Evolutionary conservation across 1,139 yeast genomes (phyloP), one percentile per base, ranked within the genome.

Genomic region (Nematodospora anomalae): DNA sequence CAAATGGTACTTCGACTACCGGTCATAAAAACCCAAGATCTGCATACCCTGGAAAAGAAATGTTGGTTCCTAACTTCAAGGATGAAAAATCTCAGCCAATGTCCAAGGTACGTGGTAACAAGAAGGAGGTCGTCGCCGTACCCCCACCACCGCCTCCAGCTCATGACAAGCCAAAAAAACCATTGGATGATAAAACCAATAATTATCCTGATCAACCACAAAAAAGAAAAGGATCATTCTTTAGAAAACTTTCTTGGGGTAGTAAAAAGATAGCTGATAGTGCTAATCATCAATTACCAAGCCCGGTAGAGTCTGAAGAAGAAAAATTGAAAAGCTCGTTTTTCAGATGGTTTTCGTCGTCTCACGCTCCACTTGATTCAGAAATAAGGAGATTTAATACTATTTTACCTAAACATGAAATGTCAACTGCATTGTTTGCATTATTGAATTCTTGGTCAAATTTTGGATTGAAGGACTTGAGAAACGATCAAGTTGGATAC

Each of bases 361-460:
- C 58, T 6, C 33, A 43, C 24, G 36, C 48, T 22, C 33, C 46
- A 10, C 42, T 48, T 9, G 58, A 53, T 14, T 50, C 58, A 4
- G 74, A 67, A 22, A 60, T 68, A 31, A 67, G 53, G 45, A 62
- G 60, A 31, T 62, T 68, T 44, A 51, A 56, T 27, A 74, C 82
- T 2, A 66, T 72, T 23, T 60, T 76, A 41, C 71, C 75, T 13
- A 64, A 64, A 51, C 74, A 67, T 33, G 87, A 83, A 53, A 74
- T 83, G 72, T 71, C 75, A 36, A 75, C 79, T 27, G 88, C 88
- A 4, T 63, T 83, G 49, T 74, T 67, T 56, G 79, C 85, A 26
- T 70, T 83, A 42, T 64, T 83, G 49, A 67, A 61, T 35, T 79
- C 83, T 9, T 83, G 92, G 92, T 73, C 79, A 11, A 78, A 76